Evolutionary conservation across 2,329 filamentous ascomycete genomes (phyloP).

Genomic region (Blastomyces percursus): DNA sequence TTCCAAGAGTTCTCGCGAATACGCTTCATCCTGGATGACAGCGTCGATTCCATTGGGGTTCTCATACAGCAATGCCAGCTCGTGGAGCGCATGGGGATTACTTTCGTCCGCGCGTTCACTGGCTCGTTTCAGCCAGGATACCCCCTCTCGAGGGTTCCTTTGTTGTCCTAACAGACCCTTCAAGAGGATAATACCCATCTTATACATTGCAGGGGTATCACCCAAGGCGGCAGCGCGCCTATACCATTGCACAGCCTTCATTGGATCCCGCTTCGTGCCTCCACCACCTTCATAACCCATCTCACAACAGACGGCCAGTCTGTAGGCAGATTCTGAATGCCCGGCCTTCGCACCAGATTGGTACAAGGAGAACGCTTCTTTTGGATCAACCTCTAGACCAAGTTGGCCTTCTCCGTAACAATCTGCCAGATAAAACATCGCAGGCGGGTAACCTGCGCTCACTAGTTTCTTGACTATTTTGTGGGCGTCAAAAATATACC

Average conservation of each 20-base stretch:
- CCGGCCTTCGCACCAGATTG: slow-evolving; percentile 86
- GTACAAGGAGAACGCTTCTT: slow-evolving; percentile 87
- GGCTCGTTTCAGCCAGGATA: slow-evolving; percentile 86
- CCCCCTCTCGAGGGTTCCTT: slow-evolving; percentile 70
- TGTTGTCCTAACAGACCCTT: slow-evolving; percentile 88
- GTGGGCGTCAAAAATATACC: slow-evolving; percentile 73
- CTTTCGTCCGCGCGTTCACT: slow-evolving; percentile 78
- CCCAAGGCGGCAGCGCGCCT: slow-evolving; percentile 82
- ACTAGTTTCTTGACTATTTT: slow-evolving; percentile 87
- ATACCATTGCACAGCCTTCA: slow-evolving; percentile 98
- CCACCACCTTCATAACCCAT: slow-evolving; percentile 91
- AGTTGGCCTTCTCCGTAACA: slow-evolving; percentile 73
- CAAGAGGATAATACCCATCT: slow-evolving; percentile 89
- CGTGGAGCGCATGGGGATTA: slow-evolving; percentile 90
- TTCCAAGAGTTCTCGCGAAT: slow-evolving; percentile 70
- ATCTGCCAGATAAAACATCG: slow-evolving; percentile 90
- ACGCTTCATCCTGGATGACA: slow-evolving; percentile 68
- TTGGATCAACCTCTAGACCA: slow-evolving; percentile 68
- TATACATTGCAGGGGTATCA: slow-evolving; percentile 93
- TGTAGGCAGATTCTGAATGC: slow-evolving; percentile 77
- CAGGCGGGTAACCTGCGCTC: slow-evolving; percentile 60
- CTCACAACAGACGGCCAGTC: slow-evolving; percentile 94
- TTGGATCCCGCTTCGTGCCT: slow-evolving; percentile 76
- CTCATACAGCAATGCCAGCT: slow-evolving; percentile 58
- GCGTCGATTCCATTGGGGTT: slow-evolving; percentile 51